Evolutionary conservation across 1,284 basidiomycete genomes (phyloP), one percentile per base, ranked within the genome.

Genomic region (Wolfiporia cocos): DNA sequence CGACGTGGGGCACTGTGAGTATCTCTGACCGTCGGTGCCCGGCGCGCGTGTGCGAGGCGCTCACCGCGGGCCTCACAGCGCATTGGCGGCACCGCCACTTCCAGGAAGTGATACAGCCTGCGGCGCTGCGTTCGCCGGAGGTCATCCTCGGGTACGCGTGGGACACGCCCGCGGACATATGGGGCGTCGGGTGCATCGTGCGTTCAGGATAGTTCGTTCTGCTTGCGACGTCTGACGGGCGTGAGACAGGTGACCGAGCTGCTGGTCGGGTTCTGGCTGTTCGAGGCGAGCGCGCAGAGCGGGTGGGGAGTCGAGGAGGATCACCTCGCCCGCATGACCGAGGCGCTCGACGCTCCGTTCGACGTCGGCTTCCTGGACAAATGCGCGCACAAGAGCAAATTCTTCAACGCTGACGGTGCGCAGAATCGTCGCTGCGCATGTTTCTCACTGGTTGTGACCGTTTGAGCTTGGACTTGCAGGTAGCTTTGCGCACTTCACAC

Each of bases 61-160:
- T n/a, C n/a, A n/a, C n/a, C n/a, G n/a, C n/a, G n/a, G n/a, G n/a
- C n/a, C n/a, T n/a, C n/a, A n/a, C n/a, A n/a, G n/a, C n/a, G n/a
- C n/a, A n/a, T n/a, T n/a, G n/a, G n/a, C n/a, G n/a, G n/a, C n/a
- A n/a, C n/a, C n/a, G n/a, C n/a, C n/a, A n/a, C n/a, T n/a, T n/a
- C n/a, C n/a, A n/a, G n/a, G 26, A 28, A 7, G 14, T 28, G 7
- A 28, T 28, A 7, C 26, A 28, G 26, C 26, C 26, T 28, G 26
- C 14, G 7, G 26, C 26, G 7, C 26, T 28, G 7, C 26, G 30
- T 46, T 34, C 34, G 5, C 19, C 22, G 20, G 34, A 46, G n/a
- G 32, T 46, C 30, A 28, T 36, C 17, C 17, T 46, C 26, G 19
- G 37, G 15, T 20, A 43, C 31, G 5, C 15, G 10, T 5, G 41